Evolutionary conservation across 495 filamentous ascomycete species (phyloP).

Genomic region (Podospora anserina): DNA sequence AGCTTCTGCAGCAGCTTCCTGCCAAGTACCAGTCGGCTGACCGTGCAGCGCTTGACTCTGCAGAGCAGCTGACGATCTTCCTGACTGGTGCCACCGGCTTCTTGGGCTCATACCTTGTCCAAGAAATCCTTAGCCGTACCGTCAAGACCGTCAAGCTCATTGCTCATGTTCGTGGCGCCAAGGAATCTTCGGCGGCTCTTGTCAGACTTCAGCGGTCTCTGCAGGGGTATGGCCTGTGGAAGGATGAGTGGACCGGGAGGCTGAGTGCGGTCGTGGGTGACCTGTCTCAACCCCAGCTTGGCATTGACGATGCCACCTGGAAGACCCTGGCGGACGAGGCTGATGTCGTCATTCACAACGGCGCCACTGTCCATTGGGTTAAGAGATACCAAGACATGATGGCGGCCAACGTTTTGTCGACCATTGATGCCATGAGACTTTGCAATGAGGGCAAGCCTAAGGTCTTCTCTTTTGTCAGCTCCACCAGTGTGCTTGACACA

Average conservation of each 20-base stretch:
- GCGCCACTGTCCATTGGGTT: conserved; percentile 86
- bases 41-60: conserved; percentile 24
- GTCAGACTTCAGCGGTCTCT: conserved; percentile 53
- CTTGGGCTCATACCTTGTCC: conserved; percentile 77
- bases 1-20: conserved; percentile 36
- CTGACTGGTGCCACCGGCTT: conserved; percentile 92
- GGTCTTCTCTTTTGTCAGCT: conserved; percentile 77
- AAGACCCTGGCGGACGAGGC: conserved; percentile 59
- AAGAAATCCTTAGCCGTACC: conserved; percentile 63
- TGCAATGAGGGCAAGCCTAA: conserved; percentile 78
- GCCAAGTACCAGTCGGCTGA: conserved; percentile 41
- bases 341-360: conserved; percentile 87
- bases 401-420: conserved; percentile 76
- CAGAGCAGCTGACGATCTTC: conserved; percentile 60
- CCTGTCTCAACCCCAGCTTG: conserved; percentile 67
- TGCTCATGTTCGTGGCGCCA: conserved; percentile 66
- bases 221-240: conserved; percentile 78
- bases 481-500: conserved; percentile 78
- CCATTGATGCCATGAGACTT: conserved; percentile 71
- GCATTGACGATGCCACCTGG: conserved; percentile 62
- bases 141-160: conserved; percentile 63
- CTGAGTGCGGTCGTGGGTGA: conserved; percentile 69
- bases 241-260: conserved; percentile 60
- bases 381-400: conserved; percentile 71
- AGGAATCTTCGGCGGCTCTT: conserved; percentile 49